Evolutionary conservation across 768 basidiomycete species (phyloP), one percentile per base, ranked within the genome.

Genomic region (Cystofilobasidium ferigula): DNA sequence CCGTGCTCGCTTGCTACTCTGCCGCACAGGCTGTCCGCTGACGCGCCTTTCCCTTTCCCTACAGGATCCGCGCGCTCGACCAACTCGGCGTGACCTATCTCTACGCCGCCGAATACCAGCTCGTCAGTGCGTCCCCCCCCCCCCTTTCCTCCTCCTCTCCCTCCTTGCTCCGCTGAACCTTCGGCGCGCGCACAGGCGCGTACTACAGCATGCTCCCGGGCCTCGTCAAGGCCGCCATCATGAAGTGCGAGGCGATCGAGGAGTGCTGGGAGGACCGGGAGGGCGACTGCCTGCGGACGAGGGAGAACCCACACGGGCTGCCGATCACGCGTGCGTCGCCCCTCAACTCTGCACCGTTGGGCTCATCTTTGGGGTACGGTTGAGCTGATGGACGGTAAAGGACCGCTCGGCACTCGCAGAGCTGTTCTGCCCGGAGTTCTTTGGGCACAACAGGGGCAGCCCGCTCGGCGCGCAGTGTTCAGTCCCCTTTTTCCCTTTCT

Each of bases 191-290:
- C n/a, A n/a, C n/a, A 42, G 40, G 16, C 10, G 7, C 5, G 20
- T 42, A 42, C 40, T 58, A 58, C 57, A 36, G 35, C n/a, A 58
- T 58, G 57, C 35, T 58, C 20, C 57, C 57, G 4, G 40, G 38
- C 12, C 57, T 36, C 2, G 24, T 42, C 1, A 9, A 38, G 16
- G 57, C 57, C 18, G 38, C 40, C 34, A 6, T 58, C 26, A 35
- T 58, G 35, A 14, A 35, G 13, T 24, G 35, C 16, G 32, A 42
- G 35, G 57, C 24, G 24, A 3, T 58, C 18, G 57, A 58, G 57
- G 13, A 16, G 14, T 58, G 57, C 57, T 58, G 57, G 57, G 40
- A 32, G 7, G 12, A 58, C 22, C 13, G 16, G 57, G 35, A 36
- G 10, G 47, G 47, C 47, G 47, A 48, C 47, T 58, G 57, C 34